Evolutionary conservation across 139 green algal species (phyloP).

Genomic region (Astrephomene gubernaculifera): DNA sequence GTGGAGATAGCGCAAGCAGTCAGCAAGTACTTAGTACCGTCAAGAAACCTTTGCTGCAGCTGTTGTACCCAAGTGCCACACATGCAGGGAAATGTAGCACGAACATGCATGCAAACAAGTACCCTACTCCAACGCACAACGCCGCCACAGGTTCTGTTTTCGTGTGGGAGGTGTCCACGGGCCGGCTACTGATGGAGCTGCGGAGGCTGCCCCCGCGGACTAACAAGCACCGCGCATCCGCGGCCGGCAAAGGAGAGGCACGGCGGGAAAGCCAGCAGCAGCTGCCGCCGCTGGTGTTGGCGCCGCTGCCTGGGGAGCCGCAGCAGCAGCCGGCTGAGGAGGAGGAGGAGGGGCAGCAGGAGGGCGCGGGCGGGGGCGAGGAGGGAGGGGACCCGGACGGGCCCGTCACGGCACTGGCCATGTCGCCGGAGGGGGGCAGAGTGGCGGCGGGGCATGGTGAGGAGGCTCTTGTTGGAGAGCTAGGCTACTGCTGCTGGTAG

Average conservation of each 20-base stretch:
- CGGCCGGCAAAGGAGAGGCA: not conserved
- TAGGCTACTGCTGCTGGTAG: too few species aligned
- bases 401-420: conserved; percentile 12
- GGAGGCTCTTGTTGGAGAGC: too few species aligned
- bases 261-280: not conserved
- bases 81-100: too few species aligned
- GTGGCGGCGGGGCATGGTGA: conserved; percentile 33
- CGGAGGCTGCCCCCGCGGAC: not conserved
- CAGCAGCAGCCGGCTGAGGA: not conserved
- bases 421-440: conserved; percentile 2
- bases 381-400: conserved; percentile 1
- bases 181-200: conserved; percentile 4
- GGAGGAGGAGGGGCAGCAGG: not conserved
- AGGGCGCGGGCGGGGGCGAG: not conserved
- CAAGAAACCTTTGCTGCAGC: too few species aligned
- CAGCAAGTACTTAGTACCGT: too few species aligned
- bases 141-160: conserved; percentile 9
- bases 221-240: not conserved
- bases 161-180: conserved; percentile 34
- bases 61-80: too few species aligned
- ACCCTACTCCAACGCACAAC: not conserved
- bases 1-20: too few species aligned
- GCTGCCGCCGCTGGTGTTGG: not conserved
- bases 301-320: not conserved
- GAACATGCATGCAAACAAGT: too few species aligned